phyloP scores from a whole-genome alignment of 2,329 filamentous ascomycete species.

The Aspergillus transmontanensis region DNA sequence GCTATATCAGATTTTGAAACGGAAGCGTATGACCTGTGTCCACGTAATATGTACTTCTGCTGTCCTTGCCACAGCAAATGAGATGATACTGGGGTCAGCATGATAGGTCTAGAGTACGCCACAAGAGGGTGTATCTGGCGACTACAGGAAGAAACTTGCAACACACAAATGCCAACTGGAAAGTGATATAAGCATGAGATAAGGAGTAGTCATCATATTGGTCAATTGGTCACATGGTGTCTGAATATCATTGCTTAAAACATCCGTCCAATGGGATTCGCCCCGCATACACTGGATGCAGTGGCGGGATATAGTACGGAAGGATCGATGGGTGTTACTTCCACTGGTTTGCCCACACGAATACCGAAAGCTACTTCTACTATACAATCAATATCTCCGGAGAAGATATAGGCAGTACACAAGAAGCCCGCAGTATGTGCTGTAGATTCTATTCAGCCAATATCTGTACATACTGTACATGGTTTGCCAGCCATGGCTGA shows the following conservation, averaged over 20 bases:
- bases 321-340: background rate
- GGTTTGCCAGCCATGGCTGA: background rate
- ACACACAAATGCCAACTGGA: background rate
- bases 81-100: background rate
- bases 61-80: background rate
- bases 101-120: background rate
- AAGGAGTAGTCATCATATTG: background rate
- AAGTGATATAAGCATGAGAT: background rate
- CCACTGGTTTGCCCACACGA: background rate
- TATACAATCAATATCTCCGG: background rate
- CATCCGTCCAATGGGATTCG: background rate
- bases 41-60: background rate
- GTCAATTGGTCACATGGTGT: background rate
- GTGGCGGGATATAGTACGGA: background rate
- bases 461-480: background rate
- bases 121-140: background rate
- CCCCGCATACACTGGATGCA: background rate
- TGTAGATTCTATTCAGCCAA: background rate
- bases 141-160: background rate
- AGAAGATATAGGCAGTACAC: background rate
- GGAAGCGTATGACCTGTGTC: background rate
- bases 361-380: background rate
- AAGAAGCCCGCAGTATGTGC: background rate
- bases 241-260: background rate
- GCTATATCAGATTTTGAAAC: background rate